Conservation (phyloP, 208 protist species). For the Borovskyia barvae region DNA sequence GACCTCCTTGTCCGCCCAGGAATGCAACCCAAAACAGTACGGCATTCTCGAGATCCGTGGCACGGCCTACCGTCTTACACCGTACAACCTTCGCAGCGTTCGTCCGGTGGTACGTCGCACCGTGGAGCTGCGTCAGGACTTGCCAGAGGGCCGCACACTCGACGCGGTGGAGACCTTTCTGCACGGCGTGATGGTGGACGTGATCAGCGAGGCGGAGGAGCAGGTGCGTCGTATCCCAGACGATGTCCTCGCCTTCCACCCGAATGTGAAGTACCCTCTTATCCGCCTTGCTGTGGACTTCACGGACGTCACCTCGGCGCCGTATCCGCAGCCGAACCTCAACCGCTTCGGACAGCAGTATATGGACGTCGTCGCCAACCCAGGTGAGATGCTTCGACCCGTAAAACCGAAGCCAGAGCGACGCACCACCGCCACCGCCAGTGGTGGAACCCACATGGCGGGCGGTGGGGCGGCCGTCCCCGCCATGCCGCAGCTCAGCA, state of each 20-base stretch:
- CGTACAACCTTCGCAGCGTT: slow-evolving; percentile 87
- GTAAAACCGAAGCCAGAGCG: slow-evolving; percentile 61
- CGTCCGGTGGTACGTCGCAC: slow-evolving; percentile 91
- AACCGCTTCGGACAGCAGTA: slow-evolving; percentile 91
- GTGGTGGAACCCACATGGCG: not conserved
- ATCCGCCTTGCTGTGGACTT: slow-evolving; percentile 86
- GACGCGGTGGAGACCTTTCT: slow-evolving; percentile 88
- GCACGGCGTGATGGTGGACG: slow-evolving; percentile 65
- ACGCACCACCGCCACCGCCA: slow-evolving; percentile 5
- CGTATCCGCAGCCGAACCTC: slow-evolving; percentile 83
- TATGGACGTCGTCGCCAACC: slow-evolving; percentile 87
- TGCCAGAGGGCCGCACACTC: slow-evolving; percentile 57
- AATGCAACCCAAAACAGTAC: slow-evolving; percentile 95
- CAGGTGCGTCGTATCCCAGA: slow-evolving; percentile 68
- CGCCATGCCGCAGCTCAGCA: slow-evolving; percentile 44
- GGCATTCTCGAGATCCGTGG: slow-evolving; percentile 82
- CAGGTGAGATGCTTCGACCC: slow-evolving; percentile 68
- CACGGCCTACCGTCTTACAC: slow-evolving; percentile 83
- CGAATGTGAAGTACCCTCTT: slow-evolving; percentile 82
- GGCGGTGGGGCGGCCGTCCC: slow-evolving; percentile 25
- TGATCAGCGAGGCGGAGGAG: slow-evolving; percentile 80
- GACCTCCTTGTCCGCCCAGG: slow-evolving; percentile 92
- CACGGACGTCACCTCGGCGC: slow-evolving; percentile 58
- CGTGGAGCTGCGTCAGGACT: slow-evolving; percentile 65
- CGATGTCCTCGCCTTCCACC: slow-evolving; percentile 74